Percentiles rank a stretch among this genome's conserved stretches.
These are phyloP conservation scores for Myxozyma neglecta DNA, from an alignment of 805 yeast species.

Conservation along the genomic window DNA sequence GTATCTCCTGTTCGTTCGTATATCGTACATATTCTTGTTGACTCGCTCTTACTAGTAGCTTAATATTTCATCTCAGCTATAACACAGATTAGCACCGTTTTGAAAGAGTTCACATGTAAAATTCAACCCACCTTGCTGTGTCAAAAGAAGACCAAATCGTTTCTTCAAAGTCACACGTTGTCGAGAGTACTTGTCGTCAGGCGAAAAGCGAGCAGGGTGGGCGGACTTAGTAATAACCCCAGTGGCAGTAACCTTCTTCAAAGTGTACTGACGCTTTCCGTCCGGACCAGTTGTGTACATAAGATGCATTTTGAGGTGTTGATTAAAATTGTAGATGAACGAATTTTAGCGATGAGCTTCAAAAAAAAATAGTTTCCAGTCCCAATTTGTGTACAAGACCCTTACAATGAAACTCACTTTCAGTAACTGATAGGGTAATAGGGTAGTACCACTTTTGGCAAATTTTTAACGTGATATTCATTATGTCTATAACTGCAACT, in stretches of 20 bases:
- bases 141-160: constrained; percentile 85
- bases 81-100: neutral
- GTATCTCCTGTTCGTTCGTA: neutral
- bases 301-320: constrained; percentile 75
- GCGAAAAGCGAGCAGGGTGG: constrained; percentile 99
- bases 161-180: constrained; percentile 98
- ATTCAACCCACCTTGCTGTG: constrained; percentile 53
- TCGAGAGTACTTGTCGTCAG: constrained; percentile 98
- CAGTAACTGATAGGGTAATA: too few relatives aligned
- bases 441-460: neutral
- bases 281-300: constrained; percentile 95
- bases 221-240: constrained; percentile 99
- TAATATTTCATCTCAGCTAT: constrained; percentile 19
- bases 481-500: neutral
- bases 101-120: neutral
- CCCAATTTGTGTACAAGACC: neutral
- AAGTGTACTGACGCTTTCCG: constrained; percentile 94
- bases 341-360: neutral
- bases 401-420: too few relatives aligned
- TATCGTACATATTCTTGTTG: constrained; percentile 7
- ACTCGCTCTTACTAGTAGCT: neutral
- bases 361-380: neutral
- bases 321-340: neutral
- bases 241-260: constrained; percentile 71
- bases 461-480: neutral